phyloP scores from a whole-genome alignment of 805 yeast genomes.

The Teunomyces atbi region DNA sequence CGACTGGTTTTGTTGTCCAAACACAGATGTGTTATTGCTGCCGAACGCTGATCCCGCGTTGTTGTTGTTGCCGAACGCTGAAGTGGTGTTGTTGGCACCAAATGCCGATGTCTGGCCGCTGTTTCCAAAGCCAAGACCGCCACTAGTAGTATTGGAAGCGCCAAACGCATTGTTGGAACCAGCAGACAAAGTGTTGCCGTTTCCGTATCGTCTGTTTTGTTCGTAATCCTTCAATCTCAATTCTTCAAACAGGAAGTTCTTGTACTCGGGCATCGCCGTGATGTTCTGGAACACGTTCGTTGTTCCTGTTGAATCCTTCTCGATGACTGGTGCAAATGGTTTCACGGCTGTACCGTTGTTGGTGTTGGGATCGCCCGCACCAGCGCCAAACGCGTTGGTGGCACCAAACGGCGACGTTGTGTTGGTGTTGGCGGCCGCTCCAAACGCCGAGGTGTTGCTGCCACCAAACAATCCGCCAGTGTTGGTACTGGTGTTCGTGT shows the following conservation, averaged over 20 bases:
- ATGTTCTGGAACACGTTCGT: conserved; percentile 68
- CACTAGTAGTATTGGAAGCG: conserved; percentile 9
- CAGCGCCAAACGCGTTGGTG: conserved; percentile 23
- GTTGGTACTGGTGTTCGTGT: conserved; percentile 8
- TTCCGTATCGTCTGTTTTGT: conserved; percentile 64
- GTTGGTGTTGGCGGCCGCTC: conserved; percentile 10
- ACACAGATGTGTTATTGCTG: conserved; percentile 14
- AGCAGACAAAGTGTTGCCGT: conserved; percentile 13
- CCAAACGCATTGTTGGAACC: conserved; percentile 29
- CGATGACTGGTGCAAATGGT: conserved; percentile 68
- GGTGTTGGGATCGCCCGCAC: conserved; percentile 25
- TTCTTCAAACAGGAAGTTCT: conserved; percentile 79
- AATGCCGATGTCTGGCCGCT: conserved; percentile 14
- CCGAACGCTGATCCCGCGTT: conserved; percentile 14
- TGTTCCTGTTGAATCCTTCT: conserved; percentile 65
- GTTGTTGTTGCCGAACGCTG: conserved; percentile 21
- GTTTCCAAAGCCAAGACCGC: conserved; percentile 24
- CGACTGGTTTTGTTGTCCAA: conserved; percentile 22
- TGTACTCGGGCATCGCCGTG: conserved; percentile 87
- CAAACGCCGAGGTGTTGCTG: conserved; percentile 18
- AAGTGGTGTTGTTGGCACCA: conserved; percentile 20
- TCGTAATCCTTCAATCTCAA: conserved; percentile 85
- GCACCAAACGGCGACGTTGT: conserved; percentile 30
- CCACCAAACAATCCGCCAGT: conserved; percentile 26
- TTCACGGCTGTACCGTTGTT: conserved; percentile 68